Percentiles rank a stretch among this genome's conserved stretches.
Evolutionary conservation across 768 basidiomycete species (phyloP).

Genomic region (Lepiota brunneoincarnata): DNA sequence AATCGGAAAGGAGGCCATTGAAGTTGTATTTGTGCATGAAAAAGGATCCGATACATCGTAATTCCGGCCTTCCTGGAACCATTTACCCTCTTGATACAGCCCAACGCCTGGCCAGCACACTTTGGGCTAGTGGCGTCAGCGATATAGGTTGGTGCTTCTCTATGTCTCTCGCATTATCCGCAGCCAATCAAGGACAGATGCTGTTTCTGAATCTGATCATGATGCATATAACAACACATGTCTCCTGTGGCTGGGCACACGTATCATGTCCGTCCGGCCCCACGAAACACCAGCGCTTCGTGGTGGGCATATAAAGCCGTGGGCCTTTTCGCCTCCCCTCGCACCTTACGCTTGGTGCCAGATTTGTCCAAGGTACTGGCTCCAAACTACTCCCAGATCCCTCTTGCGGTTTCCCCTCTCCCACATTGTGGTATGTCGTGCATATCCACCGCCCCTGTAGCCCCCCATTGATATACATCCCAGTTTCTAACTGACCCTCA

Average conservation of each 20-base stretch:
- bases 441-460: too few species aligned
- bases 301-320: slow-evolving; percentile 14
- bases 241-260: slow-evolving; percentile 16
- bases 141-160: slow-evolving; percentile 23
- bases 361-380: too few species aligned
- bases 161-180: slow-evolving; percentile 11
- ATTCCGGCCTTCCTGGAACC: background rate
- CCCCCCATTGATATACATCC: too few species aligned
- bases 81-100: background rate
- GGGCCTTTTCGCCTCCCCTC: background rate
- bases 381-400: background rate
- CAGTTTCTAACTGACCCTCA: background rate
- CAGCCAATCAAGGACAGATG: slow-evolving; percentile 6
- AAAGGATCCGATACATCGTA: background rate
- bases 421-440: too few species aligned
- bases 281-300: slow-evolving; percentile 16
- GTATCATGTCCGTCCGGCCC: slow-evolving; percentile 10
- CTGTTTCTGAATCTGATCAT: slow-evolving; percentile 9
- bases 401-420: background rate
- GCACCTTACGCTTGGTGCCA: too few species aligned
- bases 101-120: slow-evolving; percentile 2
- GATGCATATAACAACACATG: slow-evolving; percentile 11
- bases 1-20: background rate
- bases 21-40: too few species aligned
- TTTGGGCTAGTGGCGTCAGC: slow-evolving; percentile 9